phyloP scores from a whole-genome alignment of 1,284 basidiomycete genomes.

The Heterobasidion occidentale region DNA sequence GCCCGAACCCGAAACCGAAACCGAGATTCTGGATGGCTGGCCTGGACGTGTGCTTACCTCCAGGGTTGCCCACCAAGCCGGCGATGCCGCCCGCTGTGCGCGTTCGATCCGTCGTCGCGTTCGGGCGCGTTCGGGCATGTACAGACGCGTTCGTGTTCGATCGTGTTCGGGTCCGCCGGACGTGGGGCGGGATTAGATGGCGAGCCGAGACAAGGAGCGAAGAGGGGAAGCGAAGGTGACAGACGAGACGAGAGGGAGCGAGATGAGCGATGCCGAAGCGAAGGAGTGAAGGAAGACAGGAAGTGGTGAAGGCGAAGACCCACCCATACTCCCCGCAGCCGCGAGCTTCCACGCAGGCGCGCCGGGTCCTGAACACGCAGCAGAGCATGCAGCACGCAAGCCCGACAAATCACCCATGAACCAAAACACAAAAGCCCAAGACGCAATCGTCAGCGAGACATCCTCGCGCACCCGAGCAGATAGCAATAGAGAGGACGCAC shows the following conservation, averaged over 20 bases:
- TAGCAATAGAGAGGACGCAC: conserved; percentile 21
- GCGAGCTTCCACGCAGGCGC: conserved; percentile 78
- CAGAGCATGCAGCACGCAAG: background rate
- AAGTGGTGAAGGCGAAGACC: conserved; percentile 17
- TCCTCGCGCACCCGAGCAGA: no score
- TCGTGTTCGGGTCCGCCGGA: no score
- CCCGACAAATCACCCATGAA: background rate
- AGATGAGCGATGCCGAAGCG: no score
- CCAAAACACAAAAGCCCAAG: background rate
- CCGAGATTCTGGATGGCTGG: no score
- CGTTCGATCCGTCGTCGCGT: conserved; percentile 4
- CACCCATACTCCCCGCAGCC: conserved; percentile 75
- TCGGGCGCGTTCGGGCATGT: no score
- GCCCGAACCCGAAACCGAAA: no score
- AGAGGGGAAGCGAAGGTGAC: no score
- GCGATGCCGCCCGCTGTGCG: conserved; percentile 70
- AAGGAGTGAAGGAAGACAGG: no score
- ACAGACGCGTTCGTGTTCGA: no score
- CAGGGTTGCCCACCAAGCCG: conserved; percentile 84
- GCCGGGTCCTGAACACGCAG: conserved; percentile 37
- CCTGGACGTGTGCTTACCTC: conserved; percentile 35
- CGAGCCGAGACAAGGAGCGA: background rate
- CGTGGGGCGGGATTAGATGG: background rate
- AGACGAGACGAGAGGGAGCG: no score
- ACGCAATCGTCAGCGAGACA: no score